A percentile compares a stretch with the other conserved stretches of the same genome.
Evolutionary conservation across 768 basidiomycete genomes (phyloP).

Genomic region (Auricularia cornea): DNA sequence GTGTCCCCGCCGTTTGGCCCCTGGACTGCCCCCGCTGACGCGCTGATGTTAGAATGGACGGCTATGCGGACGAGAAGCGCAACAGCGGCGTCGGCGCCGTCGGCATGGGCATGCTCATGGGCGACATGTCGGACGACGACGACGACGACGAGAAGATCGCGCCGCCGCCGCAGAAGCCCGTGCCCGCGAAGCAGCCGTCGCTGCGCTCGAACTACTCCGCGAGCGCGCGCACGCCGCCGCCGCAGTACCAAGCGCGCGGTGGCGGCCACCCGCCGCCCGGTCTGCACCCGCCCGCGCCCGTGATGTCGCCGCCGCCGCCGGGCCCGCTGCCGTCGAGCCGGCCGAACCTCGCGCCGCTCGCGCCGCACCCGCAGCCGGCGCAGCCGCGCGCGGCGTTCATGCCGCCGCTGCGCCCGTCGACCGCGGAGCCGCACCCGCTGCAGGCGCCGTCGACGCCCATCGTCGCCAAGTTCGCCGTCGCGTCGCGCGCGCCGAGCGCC

Average conservation of each 20-base stretch:
- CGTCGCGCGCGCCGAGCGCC: conserved; percentile 38
- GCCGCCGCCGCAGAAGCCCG: neutral
- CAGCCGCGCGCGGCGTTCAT: conserved; percentile 1
- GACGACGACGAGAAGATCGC: conserved; percentile 31
- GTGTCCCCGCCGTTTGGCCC: neutral
- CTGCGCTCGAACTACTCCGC: conserved; percentile 1
- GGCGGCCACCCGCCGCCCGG: conserved; percentile 30
- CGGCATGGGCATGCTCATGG: conserved; percentile 41
- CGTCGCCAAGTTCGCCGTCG: conserved; percentile 55
- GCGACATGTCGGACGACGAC: conserved; percentile 35
- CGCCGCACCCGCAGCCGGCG: neutral
- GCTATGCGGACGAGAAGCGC: conserved; percentile 29
- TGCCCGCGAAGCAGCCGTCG: neutral
- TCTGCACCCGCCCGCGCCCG: neutral
- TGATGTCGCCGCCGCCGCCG: neutral
- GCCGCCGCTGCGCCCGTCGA: neutral
- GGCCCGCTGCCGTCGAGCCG: neutral
- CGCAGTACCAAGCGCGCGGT: conserved; percentile 10
- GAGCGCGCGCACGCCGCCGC: conserved; percentile 7
- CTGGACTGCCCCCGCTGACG: too few relatives aligned
- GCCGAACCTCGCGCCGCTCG: neutral
- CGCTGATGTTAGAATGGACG: neutral
- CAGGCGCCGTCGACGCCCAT: conserved; percentile 74
- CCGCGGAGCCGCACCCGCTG: conserved; percentile 52
- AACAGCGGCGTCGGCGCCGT: conserved; percentile 48